These are phyloP conservation scores for Misopates orontium DNA, from an alignment of 257 asterid genomes.

Conservation along the genomic window DNA sequence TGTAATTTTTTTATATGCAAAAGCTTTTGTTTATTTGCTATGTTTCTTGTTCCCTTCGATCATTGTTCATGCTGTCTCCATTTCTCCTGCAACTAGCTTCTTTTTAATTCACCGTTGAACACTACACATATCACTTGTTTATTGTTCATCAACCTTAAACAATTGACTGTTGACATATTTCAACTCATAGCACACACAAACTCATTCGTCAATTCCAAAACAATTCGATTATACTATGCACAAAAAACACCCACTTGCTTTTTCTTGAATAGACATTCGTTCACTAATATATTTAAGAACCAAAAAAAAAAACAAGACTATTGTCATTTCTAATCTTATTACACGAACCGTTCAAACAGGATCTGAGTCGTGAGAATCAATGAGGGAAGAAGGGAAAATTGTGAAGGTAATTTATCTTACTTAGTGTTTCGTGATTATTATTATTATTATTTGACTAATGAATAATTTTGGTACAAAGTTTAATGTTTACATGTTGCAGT, in stretches of 20 bases:
- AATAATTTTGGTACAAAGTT: neutral
- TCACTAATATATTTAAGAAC: slow-evolving; percentile 6
- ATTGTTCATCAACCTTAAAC: slow-evolving; percentile 16
- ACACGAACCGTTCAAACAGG: slow-evolving; percentile 23
- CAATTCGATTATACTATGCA: slow-evolving; percentile 7
- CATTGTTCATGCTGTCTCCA: slow-evolving; percentile 49
- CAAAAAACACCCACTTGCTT: slow-evolving; percentile 15
- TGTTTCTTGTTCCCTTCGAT: slow-evolving; percentile 32
- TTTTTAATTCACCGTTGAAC: slow-evolving; percentile 38
- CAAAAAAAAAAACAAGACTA: slow-evolving; percentile 21
- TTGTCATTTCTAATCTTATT: slow-evolving; percentile 16
- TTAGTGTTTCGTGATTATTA: neutral
- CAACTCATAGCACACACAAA: slow-evolving; percentile 6
- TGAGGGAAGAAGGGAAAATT: slow-evolving; percentile 48
- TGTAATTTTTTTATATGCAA: slow-evolving; percentile 31
- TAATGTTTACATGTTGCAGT: slow-evolving; percentile 44
- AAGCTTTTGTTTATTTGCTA: neutral
- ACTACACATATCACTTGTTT: slow-evolving; percentile 32
- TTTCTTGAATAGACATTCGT: slow-evolving; percentile 10
- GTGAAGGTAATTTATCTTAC: slow-evolving; percentile 43
- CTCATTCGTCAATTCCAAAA: slow-evolving; percentile 22
- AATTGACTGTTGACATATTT: slow-evolving; percentile 37
- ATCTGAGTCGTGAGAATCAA: slow-evolving; percentile 30
- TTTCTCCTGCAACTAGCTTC: slow-evolving; percentile 52
- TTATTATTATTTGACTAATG: neutral